A percentile compares a stretch with the other conserved stretches of the same genome.
Evolutionary conservation across 306 rosid species (phyloP).

Genomic region (Castanea mollissima): DNA sequence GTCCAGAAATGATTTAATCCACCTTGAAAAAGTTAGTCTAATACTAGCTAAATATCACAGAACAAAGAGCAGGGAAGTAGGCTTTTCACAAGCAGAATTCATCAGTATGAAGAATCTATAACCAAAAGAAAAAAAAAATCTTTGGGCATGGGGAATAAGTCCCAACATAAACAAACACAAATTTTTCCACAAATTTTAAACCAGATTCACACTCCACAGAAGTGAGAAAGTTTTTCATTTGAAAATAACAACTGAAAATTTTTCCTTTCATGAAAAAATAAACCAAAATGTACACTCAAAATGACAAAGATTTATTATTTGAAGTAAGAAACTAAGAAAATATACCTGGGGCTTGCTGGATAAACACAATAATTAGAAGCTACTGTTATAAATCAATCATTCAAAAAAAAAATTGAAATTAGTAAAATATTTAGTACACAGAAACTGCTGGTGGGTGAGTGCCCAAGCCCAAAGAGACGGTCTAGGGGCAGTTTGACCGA

Average conservation of each 20-base stretch:
- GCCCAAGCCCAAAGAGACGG: neutral
- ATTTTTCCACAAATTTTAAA: neutral
- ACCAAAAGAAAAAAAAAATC: neutral
- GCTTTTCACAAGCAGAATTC: neutral
- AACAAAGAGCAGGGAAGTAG: neutral
- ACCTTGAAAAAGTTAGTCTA: neutral
- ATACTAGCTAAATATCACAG: neutral
- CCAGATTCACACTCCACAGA: conserved; percentile 12
- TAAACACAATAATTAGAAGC: conserved; percentile 57
- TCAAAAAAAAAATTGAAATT: neutral
- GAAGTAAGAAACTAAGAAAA: neutral
- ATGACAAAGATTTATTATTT: neutral
- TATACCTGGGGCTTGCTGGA: conserved; percentile 64
- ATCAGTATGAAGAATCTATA: too few relatives aligned
- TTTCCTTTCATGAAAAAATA: neutral
- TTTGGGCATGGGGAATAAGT: neutral
- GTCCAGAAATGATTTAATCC: conserved; percentile 1
- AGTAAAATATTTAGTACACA: conserved; percentile 15
- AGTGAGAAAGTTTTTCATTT: neutral
- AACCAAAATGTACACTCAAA: conserved; percentile 3
- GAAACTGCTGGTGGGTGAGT: neutral
- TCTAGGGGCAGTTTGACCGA: conserved; percentile 59
- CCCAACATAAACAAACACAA: neutral
- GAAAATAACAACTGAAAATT: neutral
- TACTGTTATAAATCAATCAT: conserved; percentile 49